Evolutionary conservation across 305 asterid species (phyloP).

Genomic region (Rubia peregrina): DNA sequence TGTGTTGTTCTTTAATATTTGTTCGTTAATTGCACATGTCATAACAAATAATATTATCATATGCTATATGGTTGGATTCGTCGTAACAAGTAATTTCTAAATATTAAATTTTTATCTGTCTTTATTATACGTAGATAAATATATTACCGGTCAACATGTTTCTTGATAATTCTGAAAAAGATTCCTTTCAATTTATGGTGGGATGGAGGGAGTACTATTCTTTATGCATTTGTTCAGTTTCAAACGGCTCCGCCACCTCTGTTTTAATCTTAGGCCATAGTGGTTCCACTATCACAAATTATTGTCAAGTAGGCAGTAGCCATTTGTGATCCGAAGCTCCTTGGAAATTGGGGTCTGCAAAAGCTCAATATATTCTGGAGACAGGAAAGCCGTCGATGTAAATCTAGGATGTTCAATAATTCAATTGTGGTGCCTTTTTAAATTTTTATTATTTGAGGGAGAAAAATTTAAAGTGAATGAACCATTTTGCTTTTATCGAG

Average conservation of each 20-base stretch:
- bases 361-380: neutral
- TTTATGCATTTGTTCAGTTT: neutral
- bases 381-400: neutral
- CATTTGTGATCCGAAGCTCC: neutral
- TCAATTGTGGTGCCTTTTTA: neutral
- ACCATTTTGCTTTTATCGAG: neutral
- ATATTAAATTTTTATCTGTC: too few relatives aligned
- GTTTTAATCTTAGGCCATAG: neutral
- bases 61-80: too few relatives aligned
- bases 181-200: too few relatives aligned
- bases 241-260: neutral
- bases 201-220: too few relatives aligned
- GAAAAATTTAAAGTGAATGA: neutral
- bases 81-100: too few relatives aligned
- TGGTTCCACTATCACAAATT: neutral
- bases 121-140: too few relatives aligned
- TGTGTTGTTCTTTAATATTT: too few relatives aligned
- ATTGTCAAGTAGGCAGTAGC: conserved; percentile 4
- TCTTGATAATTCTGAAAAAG: too few relatives aligned
- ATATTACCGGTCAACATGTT: too few relatives aligned
- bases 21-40: too few relatives aligned
- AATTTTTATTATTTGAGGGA: neutral
- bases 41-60: too few relatives aligned
- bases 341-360: conserved; percentile 8
- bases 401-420: neutral